Percentiles rank a stretch among this genome's conserved stretches.
Evolutionary conservation across 179 eudicot genomes (phyloP).

Genomic region (Vitellaria paradoxa): DNA sequence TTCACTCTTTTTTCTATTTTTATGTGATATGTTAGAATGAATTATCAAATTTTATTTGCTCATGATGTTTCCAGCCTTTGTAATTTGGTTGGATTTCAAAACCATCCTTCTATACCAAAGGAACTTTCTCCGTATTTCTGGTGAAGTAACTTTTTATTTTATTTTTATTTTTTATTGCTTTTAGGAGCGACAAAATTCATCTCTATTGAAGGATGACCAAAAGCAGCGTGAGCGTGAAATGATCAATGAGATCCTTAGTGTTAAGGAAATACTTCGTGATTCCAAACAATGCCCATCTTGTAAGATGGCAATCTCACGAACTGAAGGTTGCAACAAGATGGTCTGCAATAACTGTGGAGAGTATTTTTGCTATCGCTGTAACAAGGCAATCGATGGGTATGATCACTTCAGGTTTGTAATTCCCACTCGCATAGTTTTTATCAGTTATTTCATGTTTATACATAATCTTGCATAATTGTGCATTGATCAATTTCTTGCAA

Average conservation of each 20-base stretch:
- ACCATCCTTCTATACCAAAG: not conserved
- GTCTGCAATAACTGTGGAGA: constrained; percentile 66
- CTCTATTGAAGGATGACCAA: constrained; percentile 47
- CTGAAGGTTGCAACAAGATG: constrained; percentile 96
- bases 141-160: not conserved
- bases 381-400: constrained; percentile 66
- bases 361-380: constrained; percentile 85
- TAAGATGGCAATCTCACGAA: constrained; percentile 87
- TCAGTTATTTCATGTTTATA: not conserved
- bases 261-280: constrained; percentile 65
- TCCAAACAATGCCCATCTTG: constrained; percentile 91
- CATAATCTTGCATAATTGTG: not conserved
- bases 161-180: constrained; percentile 7
- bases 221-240: constrained; percentile 59
- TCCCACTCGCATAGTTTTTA: not conserved
- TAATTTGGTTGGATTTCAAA: not conserved
- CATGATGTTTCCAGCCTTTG: not conserved
- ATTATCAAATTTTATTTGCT: not conserved
- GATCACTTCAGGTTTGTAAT: constrained; percentile 79
- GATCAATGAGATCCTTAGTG: constrained; percentile 79
- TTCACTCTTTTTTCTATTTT: not conserved
- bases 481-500: not conserved
- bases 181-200: constrained; percentile 82
- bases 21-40: not conserved
- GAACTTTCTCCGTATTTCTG: not conserved